Evolutionary conservation across 2,329 filamentous ascomycete genomes (phyloP), one percentile per base, ranked within the genome.

Genomic region (Geosmithia flava): DNA sequence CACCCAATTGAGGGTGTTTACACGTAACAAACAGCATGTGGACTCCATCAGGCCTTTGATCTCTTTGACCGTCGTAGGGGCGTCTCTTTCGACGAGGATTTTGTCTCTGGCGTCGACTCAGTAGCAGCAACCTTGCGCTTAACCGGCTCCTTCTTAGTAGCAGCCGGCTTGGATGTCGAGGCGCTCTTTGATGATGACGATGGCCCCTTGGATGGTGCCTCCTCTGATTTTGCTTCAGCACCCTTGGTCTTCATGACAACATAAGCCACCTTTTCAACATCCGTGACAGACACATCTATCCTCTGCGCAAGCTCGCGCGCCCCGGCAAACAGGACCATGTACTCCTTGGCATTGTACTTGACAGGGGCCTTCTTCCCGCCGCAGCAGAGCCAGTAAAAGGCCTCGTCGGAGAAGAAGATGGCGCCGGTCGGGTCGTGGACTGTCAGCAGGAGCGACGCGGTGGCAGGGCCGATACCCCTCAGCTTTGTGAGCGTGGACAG

Each of bases 371-470:
- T 72, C 41, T 67, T 64, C 0, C 71, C 71, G n/a, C 63, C 61
- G 58, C 75, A 77, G 56, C 77, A 77, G 6, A 84, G 64, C 85
- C 85, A 91, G 53, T 81, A 75, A 58, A 81, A 91, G 3, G 82
- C 72, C 63, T 93, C 87, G 58, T 94, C 87, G 2, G 81, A 85
- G 64, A 91, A 91, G 69, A 91, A 91, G 2, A 85, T 74, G 45
- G 81, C 70, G 13, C 66, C 63, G 1, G 68, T 62, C 0, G 81
- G 74, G 51, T 80, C 73, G 53, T 80, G 75, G 4, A 84, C 76
- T 4, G 81, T 76, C 2, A 93, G 71, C 1, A 91, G 65, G 30
- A 93, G 74, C 1, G 84, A 87, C 1, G 85, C 86, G 1, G 86
- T 91, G 7, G 87, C 87, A 1, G 87, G 85, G 1, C 87, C 87